Evolutionary conservation across 2,329 filamentous ascomycete genomes (phyloP).

Genomic region (Stachybotrys echinatus): DNA sequence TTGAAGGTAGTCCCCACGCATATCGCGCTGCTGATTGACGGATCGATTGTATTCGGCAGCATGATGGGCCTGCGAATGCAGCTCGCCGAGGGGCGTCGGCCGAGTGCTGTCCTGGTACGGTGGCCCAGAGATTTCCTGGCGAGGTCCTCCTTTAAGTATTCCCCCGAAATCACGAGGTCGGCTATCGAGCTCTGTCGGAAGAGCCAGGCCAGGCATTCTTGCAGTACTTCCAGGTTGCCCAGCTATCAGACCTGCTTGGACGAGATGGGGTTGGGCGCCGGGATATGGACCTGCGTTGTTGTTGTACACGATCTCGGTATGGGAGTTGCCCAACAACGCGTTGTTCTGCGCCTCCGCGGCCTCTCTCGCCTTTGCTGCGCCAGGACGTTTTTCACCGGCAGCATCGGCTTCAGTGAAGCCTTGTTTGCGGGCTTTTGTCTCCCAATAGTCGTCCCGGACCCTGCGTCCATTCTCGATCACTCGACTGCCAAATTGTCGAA

Average conservation of each 20-base stretch:
- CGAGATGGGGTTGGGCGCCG: conserved; percentile 61
- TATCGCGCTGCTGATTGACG: conserved; percentile 72
- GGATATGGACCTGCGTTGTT: conserved; percentile 64
- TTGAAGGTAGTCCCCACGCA: conserved; percentile 74
- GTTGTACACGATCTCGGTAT: conserved; percentile 85
- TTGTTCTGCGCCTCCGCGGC: conserved; percentile 66
- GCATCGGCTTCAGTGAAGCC: conserved; percentile 96
- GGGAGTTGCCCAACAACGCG: conserved; percentile 59
- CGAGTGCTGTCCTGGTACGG: conserved; percentile 85
- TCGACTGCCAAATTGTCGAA: conserved; percentile 93
- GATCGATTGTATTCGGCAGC: conserved; percentile 87
- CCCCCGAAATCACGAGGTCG: conserved; percentile 76
- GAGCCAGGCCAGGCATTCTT: conserved; percentile 79
- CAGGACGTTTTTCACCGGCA: conserved; percentile 92
- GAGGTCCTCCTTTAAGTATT: conserved; percentile 70
- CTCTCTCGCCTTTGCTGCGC: conserved; percentile 82
- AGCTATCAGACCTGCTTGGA: conserved; percentile 69
- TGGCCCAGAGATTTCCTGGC: conserved; percentile 84
- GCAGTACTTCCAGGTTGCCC: conserved; percentile 57
- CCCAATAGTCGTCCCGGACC: conserved; percentile 98
- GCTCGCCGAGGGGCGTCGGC: conserved; percentile 68
- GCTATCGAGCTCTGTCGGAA: conserved; percentile 71
- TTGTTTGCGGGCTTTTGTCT: conserved; percentile 93
- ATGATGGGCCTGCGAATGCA: conserved; percentile 80
- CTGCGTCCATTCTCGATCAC: conserved; percentile 85